These are phyloP conservation scores for Croton setiger DNA, from an alignment of 441 rosid species.

Conservation along the genomic window DNA sequence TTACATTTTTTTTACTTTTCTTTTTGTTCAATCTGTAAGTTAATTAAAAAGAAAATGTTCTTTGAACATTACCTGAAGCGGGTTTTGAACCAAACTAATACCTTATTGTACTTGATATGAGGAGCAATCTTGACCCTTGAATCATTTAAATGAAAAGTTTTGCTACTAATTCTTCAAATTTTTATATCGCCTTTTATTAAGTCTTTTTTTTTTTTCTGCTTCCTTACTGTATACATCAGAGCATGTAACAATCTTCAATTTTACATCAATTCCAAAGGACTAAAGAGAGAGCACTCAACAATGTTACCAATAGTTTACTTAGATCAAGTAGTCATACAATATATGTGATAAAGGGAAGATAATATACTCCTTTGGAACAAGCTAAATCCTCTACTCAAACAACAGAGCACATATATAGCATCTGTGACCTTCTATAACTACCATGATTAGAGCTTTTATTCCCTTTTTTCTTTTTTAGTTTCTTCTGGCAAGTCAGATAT, in stretches of 20 bases:
- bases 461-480: background rate
- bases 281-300: background rate
- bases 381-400: background rate
- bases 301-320: background rate
- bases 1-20: background rate
- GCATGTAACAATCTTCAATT: background rate
- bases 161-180: background rate
- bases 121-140: no score
- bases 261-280: background rate
- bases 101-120: no score
- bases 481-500: background rate
- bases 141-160: no score
- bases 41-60: background rate
- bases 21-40: background rate
- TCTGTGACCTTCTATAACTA: background rate
- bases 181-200: no score
- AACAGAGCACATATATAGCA: background rate
- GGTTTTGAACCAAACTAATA: no score
- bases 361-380: background rate
- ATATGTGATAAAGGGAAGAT: background rate
- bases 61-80: no score
- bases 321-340: background rate
- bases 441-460: background rate
- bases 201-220: background rate
- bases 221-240: no score